Conservation (phyloP, 2,329 filamentous ascomycete species). For the Penicillium palitans region DNA sequence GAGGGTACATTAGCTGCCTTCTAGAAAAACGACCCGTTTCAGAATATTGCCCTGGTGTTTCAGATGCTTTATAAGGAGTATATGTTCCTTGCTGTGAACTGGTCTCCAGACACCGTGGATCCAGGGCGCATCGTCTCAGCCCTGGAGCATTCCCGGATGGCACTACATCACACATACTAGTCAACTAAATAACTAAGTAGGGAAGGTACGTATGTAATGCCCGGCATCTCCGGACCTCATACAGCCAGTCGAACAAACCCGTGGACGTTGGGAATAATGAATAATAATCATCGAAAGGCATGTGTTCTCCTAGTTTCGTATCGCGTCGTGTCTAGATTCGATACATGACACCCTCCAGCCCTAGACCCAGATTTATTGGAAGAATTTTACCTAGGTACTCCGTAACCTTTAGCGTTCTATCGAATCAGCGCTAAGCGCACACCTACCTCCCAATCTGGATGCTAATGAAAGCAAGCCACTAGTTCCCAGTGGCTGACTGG, state of each 20-base stretch:
- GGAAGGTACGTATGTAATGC: not conserved
- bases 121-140: not conserved
- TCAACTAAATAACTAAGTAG: not conserved
- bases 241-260: not conserved
- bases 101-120: not conserved
- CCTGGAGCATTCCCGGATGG: not conserved
- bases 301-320: not conserved
- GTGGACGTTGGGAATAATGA: not conserved
- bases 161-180: not conserved
- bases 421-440: not conserved
- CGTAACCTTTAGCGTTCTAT: not conserved
- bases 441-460: not conserved
- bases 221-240: not conserved
- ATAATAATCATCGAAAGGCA: not conserved
- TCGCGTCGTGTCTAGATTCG: not conserved
- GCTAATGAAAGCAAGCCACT: not conserved
- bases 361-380: not conserved
- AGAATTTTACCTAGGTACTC: not conserved
- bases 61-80: not conserved
- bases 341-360: not conserved
- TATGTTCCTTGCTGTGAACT: not conserved
- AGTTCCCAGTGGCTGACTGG: not conserved
- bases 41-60: not conserved
- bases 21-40: not conserved
- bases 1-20: not conserved